phyloP scores from a whole-genome alignment of 2,329 filamentous ascomycete genomes.

The Hypomyces rosellus region DNA sequence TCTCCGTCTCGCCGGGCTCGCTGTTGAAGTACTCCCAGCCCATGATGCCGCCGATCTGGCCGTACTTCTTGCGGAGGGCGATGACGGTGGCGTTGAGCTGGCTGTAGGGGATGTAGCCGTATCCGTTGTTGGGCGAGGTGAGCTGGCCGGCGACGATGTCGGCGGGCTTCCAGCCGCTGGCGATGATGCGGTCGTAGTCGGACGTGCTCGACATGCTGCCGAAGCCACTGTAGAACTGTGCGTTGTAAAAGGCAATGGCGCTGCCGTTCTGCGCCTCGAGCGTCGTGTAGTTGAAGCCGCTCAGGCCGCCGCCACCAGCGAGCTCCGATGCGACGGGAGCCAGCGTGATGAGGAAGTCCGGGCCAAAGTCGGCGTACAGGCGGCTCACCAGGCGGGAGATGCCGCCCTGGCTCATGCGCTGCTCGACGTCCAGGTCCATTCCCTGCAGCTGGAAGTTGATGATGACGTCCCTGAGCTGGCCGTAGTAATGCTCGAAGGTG shows the following conservation, averaged over 20 bases:
- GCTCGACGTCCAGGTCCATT: slow-evolving; percentile 71
- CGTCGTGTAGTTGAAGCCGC: slow-evolving; percentile 69
- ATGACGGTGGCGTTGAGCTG: slow-evolving; percentile 37
- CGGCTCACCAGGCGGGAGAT: slow-evolving; percentile 59
- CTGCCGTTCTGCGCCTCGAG: slow-evolving; percentile 58
- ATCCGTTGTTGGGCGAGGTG: slow-evolving; percentile 66
- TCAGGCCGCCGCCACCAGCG: slow-evolving; percentile 56
- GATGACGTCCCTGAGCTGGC: slow-evolving; percentile 60
- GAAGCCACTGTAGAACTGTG: slow-evolving; percentile 87
- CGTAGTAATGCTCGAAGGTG: slow-evolving; percentile 67
- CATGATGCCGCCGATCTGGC: slow-evolving; percentile 75
- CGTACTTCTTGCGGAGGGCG: slow-evolving; percentile 44
- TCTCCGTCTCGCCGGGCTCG: slow-evolving; percentile 37
- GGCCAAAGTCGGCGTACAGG: slow-evolving; percentile 60
- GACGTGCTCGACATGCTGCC: slow-evolving; percentile 43
- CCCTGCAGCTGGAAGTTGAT: slow-evolving; percentile 56
- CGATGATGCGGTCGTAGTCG: slow-evolving; percentile 41
- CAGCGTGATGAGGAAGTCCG: slow-evolving; percentile 65
- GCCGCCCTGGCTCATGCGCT: slow-evolving; percentile 60
- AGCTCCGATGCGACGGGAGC: slow-evolving; percentile 72
- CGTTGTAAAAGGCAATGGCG: slow-evolving; percentile 74
- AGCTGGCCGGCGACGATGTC: slow-evolving; percentile 73
- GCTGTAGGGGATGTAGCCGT: slow-evolving; percentile 37
- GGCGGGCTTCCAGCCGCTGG: slow-evolving; percentile 60
- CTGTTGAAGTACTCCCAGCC: slow-evolving; percentile 89